Evolutionary conservation across 2,329 filamentous ascomycete genomes (phyloP), one percentile per base, ranked within the genome.

Genomic region (Ophiostoma sp.): DNA sequence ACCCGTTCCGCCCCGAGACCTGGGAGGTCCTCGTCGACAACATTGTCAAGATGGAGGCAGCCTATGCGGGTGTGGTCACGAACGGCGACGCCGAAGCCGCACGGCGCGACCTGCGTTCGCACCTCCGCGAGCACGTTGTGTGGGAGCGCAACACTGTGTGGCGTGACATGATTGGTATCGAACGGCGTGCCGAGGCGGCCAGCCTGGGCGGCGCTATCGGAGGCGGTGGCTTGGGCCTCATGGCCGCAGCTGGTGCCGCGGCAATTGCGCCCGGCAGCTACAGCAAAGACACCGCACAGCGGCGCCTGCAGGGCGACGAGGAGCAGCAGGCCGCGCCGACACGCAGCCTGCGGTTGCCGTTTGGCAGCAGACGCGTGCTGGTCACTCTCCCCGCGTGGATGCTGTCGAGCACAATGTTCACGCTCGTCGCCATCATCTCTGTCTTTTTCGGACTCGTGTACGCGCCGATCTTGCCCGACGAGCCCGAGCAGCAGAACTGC

Each of bases 141-240:
- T 99, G 95, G 96, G 96, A 99, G 78, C 87, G 95, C 69, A 99
- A 99, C 76, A 99, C 95, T 0, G 95, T 99, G 18, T 99, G 95
- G 95, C 85, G 96, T 79, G 95, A 99, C 74, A 95, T 99, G 87
- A 99, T 99, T 76, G 95, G 94, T 67, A 94, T 99, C 73, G 96
- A 99, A 80, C 86, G 95, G 36, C 93, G 96, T 76, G 92, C 92
- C 0, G 94, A 98, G 79, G 96, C 95, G 8, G 94, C 94, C 8
- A 95, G 94, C 73, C 84, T 99, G 72, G 95, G 95, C 36, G 91
- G 92, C 0, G 83, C 98, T 67, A 85, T 98, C 2, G 93, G 93
- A 4, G 85, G 71, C 38, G 71, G 69, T 47, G 68, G 66, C 12
- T 45, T 67, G 38, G 71, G 71, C 4, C 65, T 72, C 41, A 64